A percentile compares a stretch with the other conserved stretches of the same genome.
Evolutionary conservation across 2,329 filamentous ascomycete genomes (phyloP).

Genomic region (Aspergillus ochraceoroseus): DNA sequence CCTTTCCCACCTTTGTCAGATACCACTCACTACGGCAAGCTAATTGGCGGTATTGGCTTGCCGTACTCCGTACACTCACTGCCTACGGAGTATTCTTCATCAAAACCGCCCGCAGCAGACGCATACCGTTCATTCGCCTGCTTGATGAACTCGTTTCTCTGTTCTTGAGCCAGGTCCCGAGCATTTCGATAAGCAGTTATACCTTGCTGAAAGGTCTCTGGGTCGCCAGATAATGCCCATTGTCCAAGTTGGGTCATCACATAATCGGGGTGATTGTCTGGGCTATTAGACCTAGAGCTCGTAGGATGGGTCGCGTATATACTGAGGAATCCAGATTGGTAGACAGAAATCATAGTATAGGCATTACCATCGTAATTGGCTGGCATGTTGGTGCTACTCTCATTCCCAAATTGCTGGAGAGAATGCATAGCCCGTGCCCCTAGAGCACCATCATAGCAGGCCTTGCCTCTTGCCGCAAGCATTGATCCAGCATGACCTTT

Average conservation of each 20-base stretch:
- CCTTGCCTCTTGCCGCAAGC: conserved; percentile 1
- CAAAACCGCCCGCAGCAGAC: neutral
- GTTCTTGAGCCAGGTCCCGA: conserved; percentile 4
- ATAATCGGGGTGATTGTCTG: conserved; percentile 4
- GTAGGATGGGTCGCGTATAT: conserved; percentile 3
- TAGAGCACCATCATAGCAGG: conserved; percentile 5
- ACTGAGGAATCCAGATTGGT: neutral
- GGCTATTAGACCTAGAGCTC: neutral
- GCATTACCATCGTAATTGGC: neutral
- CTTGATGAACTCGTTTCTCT: neutral
- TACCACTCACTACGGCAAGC: neutral
- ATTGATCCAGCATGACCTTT: conserved; percentile 1
- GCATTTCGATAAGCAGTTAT: conserved; percentile 5
- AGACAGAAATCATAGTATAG: conserved; percentile 3
- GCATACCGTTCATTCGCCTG: neutral
- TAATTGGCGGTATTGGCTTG: too few relatives aligned
- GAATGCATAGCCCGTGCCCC: conserved; percentile 7
- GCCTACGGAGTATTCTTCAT: too few relatives aligned
- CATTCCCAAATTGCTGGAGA: conserved; percentile 7
- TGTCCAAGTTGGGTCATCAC: conserved; percentile 5
- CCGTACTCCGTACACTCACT: too few relatives aligned
- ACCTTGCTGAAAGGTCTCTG: conserved; percentile 1
- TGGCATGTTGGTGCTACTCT: conserved; percentile 1
- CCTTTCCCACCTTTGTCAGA: neutral
- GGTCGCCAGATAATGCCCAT: neutral